A percentile compares a stretch with the other conserved stretches of the same genome.
Conservation (phyloP, 202 grass and related monocot genomes). For the Saccharum hybrid region DNA sequence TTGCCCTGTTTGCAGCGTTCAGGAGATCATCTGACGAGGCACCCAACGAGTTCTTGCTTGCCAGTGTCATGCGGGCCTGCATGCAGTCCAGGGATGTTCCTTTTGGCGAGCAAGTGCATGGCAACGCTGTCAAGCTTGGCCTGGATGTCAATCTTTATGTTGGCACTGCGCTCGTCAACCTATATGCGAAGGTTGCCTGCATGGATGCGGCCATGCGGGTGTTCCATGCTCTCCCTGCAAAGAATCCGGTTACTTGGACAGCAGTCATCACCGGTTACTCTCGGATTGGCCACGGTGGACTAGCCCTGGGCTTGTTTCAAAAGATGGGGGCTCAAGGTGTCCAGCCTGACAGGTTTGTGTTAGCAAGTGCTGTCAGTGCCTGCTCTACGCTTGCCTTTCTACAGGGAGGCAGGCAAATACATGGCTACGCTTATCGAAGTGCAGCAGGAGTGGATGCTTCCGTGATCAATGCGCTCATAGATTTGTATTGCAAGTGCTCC, state of each 20-base stretch:
- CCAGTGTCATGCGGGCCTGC: constrained; percentile 61
- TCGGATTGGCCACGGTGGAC: constrained; percentile 40
- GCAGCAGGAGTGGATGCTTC: constrained; percentile 54
- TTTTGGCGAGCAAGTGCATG: constrained; percentile 62
- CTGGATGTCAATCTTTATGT: constrained; percentile 57
- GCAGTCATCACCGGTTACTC: constrained; percentile 65
- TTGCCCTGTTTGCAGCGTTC: constrained; percentile 51
- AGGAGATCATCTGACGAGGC: constrained; percentile 15
- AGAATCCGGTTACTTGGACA: constrained; percentile 74
- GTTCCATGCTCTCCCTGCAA: constrained; percentile 59
- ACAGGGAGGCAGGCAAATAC: constrained; percentile 70
- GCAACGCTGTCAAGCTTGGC: constrained; percentile 43
- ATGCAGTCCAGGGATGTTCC: constrained; percentile 37
- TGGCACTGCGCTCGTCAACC: constrained; percentile 54
- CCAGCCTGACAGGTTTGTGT: constrained; percentile 59
- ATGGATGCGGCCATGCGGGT: constrained; percentile 57
- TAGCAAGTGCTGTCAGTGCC: constrained; percentile 66
- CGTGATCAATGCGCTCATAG: constrained; percentile 53
- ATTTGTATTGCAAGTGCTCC: constrained; percentile 73
- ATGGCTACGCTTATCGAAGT: constrained; percentile 58
- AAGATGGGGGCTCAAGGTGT: constrained; percentile 54
- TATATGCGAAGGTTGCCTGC: constrained; percentile 58
- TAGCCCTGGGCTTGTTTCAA: constrained; percentile 59
- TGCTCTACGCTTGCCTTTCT: constrained; percentile 60
- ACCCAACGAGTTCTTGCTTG: constrained; percentile 69